A percentile compares a stretch with the other conserved stretches of the same genome.
Evolutionary conservation across 2,329 filamentous ascomycete genomes (phyloP).

Genomic region (Cladophialophora carrionii): DNA sequence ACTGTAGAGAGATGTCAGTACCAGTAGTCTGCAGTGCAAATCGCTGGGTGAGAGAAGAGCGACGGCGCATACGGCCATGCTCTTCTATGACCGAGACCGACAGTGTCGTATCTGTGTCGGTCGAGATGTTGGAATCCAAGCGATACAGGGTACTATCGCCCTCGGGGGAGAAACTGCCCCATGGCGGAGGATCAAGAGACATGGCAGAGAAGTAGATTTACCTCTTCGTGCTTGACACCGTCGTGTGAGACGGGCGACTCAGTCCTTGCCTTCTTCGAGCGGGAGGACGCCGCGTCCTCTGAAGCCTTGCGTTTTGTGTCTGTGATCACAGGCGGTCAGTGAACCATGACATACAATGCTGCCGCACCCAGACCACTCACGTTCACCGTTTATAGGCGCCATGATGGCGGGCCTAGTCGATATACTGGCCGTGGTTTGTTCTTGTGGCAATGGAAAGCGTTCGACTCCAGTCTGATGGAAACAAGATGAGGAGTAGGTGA

Average conservation of each 20-base stretch:
- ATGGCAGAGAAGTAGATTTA: conserved; percentile 17
- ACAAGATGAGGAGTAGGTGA: not conserved
- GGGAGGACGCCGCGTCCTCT: conserved; percentile 52
- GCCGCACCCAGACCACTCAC: conserved; percentile 23
- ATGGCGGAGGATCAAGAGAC: not conserved
- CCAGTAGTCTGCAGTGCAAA: conserved; percentile 12
- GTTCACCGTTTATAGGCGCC: conserved; percentile 30
- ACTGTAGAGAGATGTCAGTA: conserved; percentile 24
- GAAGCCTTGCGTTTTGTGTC: conserved; percentile 54
- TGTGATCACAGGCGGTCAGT: conserved; percentile 13
- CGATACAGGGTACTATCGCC: conserved; percentile 24
- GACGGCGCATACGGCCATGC: not conserved
- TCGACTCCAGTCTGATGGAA: not conserved
- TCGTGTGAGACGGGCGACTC: conserved; percentile 48
- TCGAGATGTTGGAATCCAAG: conserved; percentile 17
- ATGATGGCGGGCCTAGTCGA: conserved; percentile 5
- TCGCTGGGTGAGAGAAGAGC: not conserved
- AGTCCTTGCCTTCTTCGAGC: conserved; percentile 55
- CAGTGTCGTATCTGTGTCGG: conserved; percentile 19
- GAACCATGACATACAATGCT: not conserved
- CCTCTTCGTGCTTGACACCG: conserved; percentile 31
- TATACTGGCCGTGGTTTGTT: not conserved
- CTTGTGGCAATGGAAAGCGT: not conserved
- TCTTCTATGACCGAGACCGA: conserved; percentile 10
- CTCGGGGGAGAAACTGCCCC: conserved; percentile 17